Evolutionary conservation across 306 rosid species (phyloP).

Genomic region (Gastrolobium bilobum): DNA sequence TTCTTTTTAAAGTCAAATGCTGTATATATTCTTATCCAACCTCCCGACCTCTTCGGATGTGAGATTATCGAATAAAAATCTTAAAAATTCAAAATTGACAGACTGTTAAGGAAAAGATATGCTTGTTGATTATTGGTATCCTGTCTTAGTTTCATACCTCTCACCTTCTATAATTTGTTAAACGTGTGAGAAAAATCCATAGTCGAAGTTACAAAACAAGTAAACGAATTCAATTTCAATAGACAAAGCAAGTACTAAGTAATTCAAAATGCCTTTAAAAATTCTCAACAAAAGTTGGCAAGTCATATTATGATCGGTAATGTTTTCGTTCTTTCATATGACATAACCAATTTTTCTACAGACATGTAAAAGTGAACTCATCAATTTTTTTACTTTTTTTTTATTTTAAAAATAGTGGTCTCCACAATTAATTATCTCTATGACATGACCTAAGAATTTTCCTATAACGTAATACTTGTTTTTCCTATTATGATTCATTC

Average conservation of each 20-base stretch:
- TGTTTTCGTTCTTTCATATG: no score
- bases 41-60: slow-evolving; percentile 32
- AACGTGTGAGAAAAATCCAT: not conserved
- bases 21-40: not conserved
- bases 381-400: no score
- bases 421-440: no score
- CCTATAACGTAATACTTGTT: no score
- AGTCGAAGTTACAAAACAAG: slow-evolving; percentile 12
- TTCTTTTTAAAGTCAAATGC: slow-evolving; percentile 15
- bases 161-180: slow-evolving; percentile 10
- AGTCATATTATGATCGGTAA: not conserved
- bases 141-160: not conserved
- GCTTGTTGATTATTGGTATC: not conserved
- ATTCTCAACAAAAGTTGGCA: not conserved
- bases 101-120: not conserved
- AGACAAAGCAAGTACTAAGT: not conserved
- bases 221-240: slow-evolving; percentile 17
- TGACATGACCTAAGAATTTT: no score
- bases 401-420: no score
- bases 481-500: not conserved
- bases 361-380: no score
- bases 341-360: no score
- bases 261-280: slow-evolving; percentile 27
- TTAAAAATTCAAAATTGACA: not conserved
- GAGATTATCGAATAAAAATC: not conserved